Base-by-base conservation (phyloP, 768 basidiomycete genomes). In the Serpula lacrymans region DNA sequence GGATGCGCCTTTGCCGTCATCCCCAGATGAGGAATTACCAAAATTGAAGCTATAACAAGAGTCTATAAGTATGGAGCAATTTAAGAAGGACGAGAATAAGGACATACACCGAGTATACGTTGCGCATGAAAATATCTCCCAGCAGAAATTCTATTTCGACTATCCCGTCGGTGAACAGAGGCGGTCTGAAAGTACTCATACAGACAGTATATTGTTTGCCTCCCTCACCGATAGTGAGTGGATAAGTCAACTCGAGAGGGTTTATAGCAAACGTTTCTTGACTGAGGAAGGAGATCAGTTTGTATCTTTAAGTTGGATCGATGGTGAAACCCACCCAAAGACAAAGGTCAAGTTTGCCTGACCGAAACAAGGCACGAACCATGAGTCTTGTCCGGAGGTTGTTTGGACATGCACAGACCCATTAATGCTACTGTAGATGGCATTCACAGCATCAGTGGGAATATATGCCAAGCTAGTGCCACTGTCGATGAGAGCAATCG, bases 91-190 rank as follows among this genome's bases (percentile, higher is more conserved):
- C 1, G 13, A 18, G 1, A 5, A 1, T 7, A 9, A 20, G 10
- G 9, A 43, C 69, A 4, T 54, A 72, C 70, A 70, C 63, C 1
- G 65, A 55, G 40, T 73, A 72, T 18, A 70, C 66, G 39, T 74
- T 73, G 24, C 72, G 67, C 49, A 74, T 61, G 53, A 71, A 72
- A 4, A 66, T 57, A 43, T 69, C 69, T 2, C 72, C 72, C 28
- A 72, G 60, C 2, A 68, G 34, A n/a, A 61, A 60, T 18, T 74
- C 72, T 21, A 65, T 55, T 11, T 58, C 70, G 36, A 16, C 43
- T 18, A 41, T 42, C 3, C 29, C 45, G 6, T 49, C 51, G 27
- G 52, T 39, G 14, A 35, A 38, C 9, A 68, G 61, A 2, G 56
- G 55, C 2, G 54, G 49, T 1, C 52, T 58, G 30, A 70, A 60